Evolutionary conservation across 1,139 yeast species (phyloP).

Genomic region (Suhomyces panamericanus): DNA sequence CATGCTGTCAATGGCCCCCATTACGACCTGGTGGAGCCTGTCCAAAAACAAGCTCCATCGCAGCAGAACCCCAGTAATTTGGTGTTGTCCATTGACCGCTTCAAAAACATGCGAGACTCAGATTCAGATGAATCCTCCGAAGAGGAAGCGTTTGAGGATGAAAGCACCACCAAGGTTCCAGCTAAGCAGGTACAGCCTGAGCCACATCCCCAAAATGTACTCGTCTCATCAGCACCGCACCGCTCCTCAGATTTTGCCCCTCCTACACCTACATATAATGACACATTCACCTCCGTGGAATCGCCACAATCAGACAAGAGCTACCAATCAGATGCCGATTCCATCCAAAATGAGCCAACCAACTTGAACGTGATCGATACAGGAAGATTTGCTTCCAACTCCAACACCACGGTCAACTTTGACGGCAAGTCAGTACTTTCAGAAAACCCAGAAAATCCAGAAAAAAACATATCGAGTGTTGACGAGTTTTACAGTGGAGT

Average conservation of each 20-base stretch:
- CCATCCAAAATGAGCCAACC: constrained; percentile 38
- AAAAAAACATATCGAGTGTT: not conserved
- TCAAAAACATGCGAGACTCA: constrained; percentile 18
- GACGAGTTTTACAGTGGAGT: constrained; percentile 6
- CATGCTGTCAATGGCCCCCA: not conserved
- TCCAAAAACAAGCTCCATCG: not conserved
- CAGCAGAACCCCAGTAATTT: constrained; percentile 18
- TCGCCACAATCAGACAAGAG: constrained; percentile 38
- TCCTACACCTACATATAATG: constrained; percentile 31
- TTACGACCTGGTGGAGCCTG: not conserved
- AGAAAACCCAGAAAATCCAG: not conserved
- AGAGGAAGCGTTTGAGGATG: constrained; percentile 10
- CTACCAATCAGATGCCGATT: constrained; percentile 39
- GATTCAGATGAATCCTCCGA: constrained; percentile 25
- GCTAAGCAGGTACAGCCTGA: not conserved
- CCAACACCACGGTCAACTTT: not conserved
- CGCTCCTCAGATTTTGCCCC: constrained; percentile 19
- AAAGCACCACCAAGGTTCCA: not conserved
- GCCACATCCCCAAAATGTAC: not conserved
- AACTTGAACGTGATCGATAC: constrained; percentile 24
- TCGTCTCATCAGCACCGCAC: not conserved
- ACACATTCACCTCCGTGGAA: constrained; percentile 20
- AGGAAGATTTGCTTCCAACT: constrained; percentile 3
- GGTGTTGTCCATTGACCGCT: constrained; percentile 40
- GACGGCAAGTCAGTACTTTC: not conserved